Conservation (phyloP, 2,329 filamentous ascomycete genomes). For the Hypomyces perniciosus region DNA sequence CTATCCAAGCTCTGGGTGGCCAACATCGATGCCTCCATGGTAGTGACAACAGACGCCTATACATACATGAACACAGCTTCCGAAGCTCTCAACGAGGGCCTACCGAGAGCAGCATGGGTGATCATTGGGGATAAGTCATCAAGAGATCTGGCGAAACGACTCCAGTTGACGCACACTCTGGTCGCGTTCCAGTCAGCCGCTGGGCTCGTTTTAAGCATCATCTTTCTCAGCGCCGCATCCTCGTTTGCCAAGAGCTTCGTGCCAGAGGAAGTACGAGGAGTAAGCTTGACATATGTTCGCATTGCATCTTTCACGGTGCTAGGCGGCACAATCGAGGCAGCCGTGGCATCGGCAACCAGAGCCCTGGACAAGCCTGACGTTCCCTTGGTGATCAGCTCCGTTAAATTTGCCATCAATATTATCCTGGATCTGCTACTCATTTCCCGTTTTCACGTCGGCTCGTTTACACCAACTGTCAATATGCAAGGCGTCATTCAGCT, state of each 20-base stretch:
- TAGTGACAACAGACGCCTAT: constrained; percentile 42
- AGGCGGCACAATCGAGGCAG: constrained; percentile 56
- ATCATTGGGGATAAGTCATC: constrained; percentile 60
- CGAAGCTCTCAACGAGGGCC: constrained; percentile 66
- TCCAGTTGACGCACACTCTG: constrained; percentile 57
- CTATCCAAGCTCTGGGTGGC: constrained; percentile 67
- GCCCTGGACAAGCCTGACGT: constrained; percentile 65
- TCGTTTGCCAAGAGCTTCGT: constrained; percentile 58
- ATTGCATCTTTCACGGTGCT: constrained; percentile 59
- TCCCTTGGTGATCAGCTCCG: constrained; percentile 57
- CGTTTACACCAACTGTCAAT: constrained; percentile 51
- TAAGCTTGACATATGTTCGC: constrained; percentile 58
- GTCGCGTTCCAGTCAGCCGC: constrained; percentile 54
- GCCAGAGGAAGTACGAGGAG: constrained; percentile 48
- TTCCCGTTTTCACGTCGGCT: constrained; percentile 56
- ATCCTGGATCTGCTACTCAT: constrained; percentile 60
- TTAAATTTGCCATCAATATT: constrained; percentile 62
- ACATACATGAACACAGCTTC: constrained; percentile 63
- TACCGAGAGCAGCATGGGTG: constrained; percentile 62
- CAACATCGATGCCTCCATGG: constrained; percentile 52
- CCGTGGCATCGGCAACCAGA: constrained; percentile 55
- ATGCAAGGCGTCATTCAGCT: constrained; percentile 60
- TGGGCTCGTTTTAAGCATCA: constrained; percentile 54
- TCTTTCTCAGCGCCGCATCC: constrained; percentile 48
- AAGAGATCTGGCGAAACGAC: constrained; percentile 42